Evolutionary conservation across 73 alveolate genomes (phyloP).

Genomic region (Tetrahymena malaccensis): DNA sequence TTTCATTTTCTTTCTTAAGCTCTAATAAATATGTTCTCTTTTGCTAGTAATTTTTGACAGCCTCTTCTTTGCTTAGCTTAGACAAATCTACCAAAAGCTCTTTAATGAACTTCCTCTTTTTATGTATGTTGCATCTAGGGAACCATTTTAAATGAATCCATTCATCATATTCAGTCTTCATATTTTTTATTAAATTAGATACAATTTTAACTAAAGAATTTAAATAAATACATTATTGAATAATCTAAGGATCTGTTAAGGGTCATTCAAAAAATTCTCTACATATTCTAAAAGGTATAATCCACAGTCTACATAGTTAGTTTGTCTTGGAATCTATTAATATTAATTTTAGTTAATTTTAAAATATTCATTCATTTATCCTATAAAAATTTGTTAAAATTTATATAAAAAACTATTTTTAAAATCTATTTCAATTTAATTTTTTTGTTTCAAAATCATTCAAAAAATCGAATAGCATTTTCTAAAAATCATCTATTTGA

Average conservation of each 20-base stretch:
- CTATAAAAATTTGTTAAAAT: no score
- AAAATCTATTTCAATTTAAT: no score
- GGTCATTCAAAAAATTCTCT: conserved; percentile 16
- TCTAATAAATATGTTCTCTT: conserved; percentile 12
- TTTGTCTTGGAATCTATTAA: conserved; percentile 20
- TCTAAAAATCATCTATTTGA: no score
- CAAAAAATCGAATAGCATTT: no score
- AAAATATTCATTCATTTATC: no score
- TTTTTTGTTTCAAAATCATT: no score
- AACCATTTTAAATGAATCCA: conserved; percentile 7
- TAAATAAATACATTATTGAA: background rate
- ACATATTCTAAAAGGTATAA: conserved; percentile 31
- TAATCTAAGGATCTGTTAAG: background rate
- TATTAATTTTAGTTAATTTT: background rate
- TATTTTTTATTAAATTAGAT: no score
- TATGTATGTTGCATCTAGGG: conserved; percentile 14
- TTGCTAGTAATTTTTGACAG: background rate
- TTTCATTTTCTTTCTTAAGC: background rate
- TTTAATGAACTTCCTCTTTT: conserved; percentile 15
- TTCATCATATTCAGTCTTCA: background rate
- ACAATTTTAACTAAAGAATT: background rate
- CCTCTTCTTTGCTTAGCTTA: conserved; percentile 1
- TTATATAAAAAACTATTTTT: no score
- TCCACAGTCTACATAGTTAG: conserved; percentile 38
- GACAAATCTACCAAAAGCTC: background rate